These are phyloP conservation scores for Pestalotiopsis sp. DNA, from an alignment of 2,329 filamentous ascomycete genomes.

Conservation along the genomic window DNA sequence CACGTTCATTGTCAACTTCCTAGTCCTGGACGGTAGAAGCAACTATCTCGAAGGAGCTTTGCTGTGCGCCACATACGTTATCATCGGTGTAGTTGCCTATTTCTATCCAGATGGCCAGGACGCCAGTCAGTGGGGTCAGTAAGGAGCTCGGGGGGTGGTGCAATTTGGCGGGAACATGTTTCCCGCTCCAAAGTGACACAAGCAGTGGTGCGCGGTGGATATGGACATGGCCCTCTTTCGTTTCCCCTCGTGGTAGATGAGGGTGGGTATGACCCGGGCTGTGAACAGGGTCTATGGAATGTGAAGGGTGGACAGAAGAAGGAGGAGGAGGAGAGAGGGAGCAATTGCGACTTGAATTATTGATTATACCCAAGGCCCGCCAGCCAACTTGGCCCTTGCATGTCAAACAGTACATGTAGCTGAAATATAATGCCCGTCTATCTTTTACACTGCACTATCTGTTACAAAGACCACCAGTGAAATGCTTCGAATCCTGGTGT, in stretches of 20 bases:
- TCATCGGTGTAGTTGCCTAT: constrained; percentile 68
- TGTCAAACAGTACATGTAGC: not conserved
- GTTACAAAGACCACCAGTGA: not conserved
- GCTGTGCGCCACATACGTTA: constrained; percentile 68
- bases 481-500: not conserved
- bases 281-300: not conserved
- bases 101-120: constrained; percentile 62
- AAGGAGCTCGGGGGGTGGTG: constrained; percentile 1
- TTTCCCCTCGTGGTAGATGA: not conserved
- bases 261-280: not conserved
- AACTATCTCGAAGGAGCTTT: constrained; percentile 84
- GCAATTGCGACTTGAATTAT: not conserved
- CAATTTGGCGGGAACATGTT: not conserved
- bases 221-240: not conserved
- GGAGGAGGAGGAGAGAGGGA: not conserved
- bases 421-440: not conserved
- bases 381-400: constrained; percentile 10
- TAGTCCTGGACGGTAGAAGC: constrained; percentile 82
- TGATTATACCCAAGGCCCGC: constrained; percentile 1
- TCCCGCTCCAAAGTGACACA: not conserved
- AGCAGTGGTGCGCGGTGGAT: not conserved
- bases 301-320: not conserved
- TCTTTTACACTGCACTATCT: not conserved
- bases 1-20: constrained; percentile 84
- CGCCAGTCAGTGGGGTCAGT: constrained; percentile 40